phyloP scores from a whole-genome alignment of 2,329 filamentous ascomycete genomes.

The Aspergillus floridensis region DNA sequence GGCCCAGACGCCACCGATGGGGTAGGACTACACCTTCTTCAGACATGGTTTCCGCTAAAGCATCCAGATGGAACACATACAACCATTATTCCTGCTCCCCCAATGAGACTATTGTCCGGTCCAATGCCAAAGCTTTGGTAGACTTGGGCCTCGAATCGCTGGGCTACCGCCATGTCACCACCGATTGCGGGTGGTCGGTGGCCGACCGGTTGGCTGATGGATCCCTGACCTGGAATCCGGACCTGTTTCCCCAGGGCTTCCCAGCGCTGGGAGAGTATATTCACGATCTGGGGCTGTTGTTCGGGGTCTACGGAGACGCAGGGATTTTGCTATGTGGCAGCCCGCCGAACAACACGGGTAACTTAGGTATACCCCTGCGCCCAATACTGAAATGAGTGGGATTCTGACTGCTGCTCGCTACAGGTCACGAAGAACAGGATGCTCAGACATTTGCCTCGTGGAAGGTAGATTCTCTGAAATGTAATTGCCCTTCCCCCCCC shows the following conservation, averaged over 20 bases:
- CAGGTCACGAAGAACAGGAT: constrained; percentile 47
- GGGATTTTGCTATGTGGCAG: constrained; percentile 43
- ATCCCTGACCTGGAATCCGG: constrained; percentile 43
- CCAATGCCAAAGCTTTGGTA: constrained; percentile 55
- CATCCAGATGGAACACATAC: constrained; percentile 56
- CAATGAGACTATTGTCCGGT: constrained; percentile 49
- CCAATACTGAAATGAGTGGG: not conserved
- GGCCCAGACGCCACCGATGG: constrained; percentile 31
- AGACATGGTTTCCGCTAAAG: not conserved
- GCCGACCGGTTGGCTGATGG: constrained; percentile 36
- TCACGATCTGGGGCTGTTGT: constrained; percentile 41
- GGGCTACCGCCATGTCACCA: constrained; percentile 57
- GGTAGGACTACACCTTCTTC: constrained; percentile 14
- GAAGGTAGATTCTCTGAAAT: constrained; percentile 52
- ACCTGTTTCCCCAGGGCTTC: constrained; percentile 44
- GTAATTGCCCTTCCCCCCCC: constrained; percentile 14
- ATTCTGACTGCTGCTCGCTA: no score
- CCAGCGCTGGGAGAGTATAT: constrained; percentile 41
- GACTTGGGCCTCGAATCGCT: constrained; percentile 51
- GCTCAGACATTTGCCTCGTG: constrained; percentile 36
- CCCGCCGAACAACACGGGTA: constrained; percentile 33
- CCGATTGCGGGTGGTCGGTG: constrained; percentile 59
- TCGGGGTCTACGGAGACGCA: constrained; percentile 48
- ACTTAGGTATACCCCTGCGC: constrained; percentile 27
- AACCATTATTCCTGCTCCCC: constrained; percentile 55